Evolutionary conservation across 164 flowering plant species (phyloP), one percentile per base, ranked within the genome.

Genomic region (Vitis amurensis): DNA sequence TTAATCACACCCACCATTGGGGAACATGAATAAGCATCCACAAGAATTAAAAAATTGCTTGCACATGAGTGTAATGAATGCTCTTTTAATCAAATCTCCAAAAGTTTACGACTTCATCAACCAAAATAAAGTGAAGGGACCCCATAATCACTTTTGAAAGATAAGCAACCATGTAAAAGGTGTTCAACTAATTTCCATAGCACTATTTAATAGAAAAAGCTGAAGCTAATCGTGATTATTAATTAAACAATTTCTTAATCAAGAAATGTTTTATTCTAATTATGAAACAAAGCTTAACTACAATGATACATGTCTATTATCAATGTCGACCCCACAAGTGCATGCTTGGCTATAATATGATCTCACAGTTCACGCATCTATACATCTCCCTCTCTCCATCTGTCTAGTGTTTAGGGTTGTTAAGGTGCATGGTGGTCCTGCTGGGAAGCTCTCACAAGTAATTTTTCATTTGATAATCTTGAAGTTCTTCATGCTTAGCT

Each of bases 291-390:
- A 72, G 63, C 17, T 73, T 68, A 70, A 68, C 76, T 59, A 51
- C 72, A 82, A 80, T 82, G 63, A 80, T 82, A 59, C 72, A 67
- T 79, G 84, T 73, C 77, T 68, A 31, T 49, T 49, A 51, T 53
- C 69, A 77, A 56, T 61, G 67, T 71, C 67, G 82, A 81, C 72
- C 81, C 86, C 75, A 71, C 12, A 31, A 61, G 60, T 70, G 72
- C 84, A 78, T 71, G 82, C 78, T 81, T 73, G 55, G 77, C 68
- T 55, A 81, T 79, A 65, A 78, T 81, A 78, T 31, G 5, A 4
- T 62, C 67, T 49, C 53, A 30, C 64, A 76, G 47, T 44, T 60
- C 66, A 68, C 55, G 59, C 12, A 19, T 53, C 15, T 61, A 31
- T 68, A 16, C 49, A 23, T 61, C 68, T 55, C 19, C 55, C 65